phyloP scores from a whole-genome alignment of 2,329 filamentous ascomycete species.

The Beauveria bassiana region DNA sequence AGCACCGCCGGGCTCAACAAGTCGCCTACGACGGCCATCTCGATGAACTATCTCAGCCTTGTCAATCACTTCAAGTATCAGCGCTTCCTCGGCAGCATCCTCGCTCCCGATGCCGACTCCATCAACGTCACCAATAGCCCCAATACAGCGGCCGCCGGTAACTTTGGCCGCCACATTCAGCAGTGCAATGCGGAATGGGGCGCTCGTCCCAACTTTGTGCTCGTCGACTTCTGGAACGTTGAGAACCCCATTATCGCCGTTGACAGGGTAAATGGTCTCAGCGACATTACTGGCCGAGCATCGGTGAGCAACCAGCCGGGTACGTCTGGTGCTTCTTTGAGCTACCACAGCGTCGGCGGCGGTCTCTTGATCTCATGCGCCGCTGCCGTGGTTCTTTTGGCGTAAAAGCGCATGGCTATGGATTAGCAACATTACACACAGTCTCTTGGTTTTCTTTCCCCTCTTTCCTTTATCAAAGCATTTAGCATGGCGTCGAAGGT shows the following conservation, averaged over 20 bases:
- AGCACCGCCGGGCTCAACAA: conserved; percentile 29
- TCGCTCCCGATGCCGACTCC: conserved; percentile 52
- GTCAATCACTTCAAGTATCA: conserved; percentile 76
- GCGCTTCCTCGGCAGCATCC: conserved; percentile 43
- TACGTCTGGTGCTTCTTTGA: not conserved
- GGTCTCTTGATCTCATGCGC: not conserved
- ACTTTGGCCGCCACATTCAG: conserved; percentile 44
- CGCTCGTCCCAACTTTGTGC: conserved; percentile 59
- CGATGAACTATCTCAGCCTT: conserved; percentile 56
- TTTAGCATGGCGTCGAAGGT: not conserved
- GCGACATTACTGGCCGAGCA: conserved; percentile 28
- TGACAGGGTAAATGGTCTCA: conserved; percentile 57
- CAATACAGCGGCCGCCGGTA: conserved; percentile 42
- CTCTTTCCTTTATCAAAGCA: not conserved
- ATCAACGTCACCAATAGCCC: conserved; percentile 60
- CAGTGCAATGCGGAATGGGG: conserved; percentile 52
- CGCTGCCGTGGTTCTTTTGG: not conserved
- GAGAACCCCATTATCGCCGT: conserved; percentile 62
- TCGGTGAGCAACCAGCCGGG: conserved; percentile 15
- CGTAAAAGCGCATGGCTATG: not conserved
- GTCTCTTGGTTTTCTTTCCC: not conserved
- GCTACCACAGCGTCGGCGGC: not conserved
- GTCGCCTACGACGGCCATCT: conserved; percentile 43
- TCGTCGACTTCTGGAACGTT: conserved; percentile 74
- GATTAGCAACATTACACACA: not conserved